Conservation (phyloP, 805 yeast species). For the Hanseniaspora clermontiae region DNA sequence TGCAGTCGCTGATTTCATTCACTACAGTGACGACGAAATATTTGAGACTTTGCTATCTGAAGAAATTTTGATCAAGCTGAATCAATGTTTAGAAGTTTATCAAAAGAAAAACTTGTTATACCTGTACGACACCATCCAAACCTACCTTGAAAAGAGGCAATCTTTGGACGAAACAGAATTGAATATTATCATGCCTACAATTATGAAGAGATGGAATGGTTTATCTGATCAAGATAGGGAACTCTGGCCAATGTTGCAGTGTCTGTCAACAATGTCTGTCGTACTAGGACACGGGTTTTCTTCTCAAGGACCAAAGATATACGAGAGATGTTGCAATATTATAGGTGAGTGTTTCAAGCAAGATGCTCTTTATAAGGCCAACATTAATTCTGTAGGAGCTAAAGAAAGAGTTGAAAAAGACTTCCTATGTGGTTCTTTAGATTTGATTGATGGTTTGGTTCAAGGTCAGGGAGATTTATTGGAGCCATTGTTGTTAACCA, state of each 20-base stretch:
- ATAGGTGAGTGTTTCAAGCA: slow-evolving; percentile 54
- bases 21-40: slow-evolving; percentile 51
- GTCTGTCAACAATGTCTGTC: slow-evolving; percentile 85
- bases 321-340: slow-evolving; percentile 62
- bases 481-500: slow-evolving; percentile 37
- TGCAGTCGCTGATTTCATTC: slow-evolving; percentile 73
- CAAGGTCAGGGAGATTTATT: slow-evolving; percentile 67
- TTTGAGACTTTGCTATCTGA: slow-evolving; percentile 48
- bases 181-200: slow-evolving; percentile 60
- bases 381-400: slow-evolving; percentile 37
- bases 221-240: slow-evolving; percentile 69
- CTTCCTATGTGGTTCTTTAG: slow-evolving; percentile 77
- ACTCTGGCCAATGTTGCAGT: slow-evolving; percentile 84
- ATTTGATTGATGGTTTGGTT: slow-evolving; percentile 79
- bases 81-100: slow-evolving; percentile 60
- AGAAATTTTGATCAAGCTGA: slow-evolving; percentile 57
- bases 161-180: slow-evolving; percentile 46
- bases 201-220: slow-evolving; percentile 67
- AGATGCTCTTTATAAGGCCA: slow-evolving; percentile 48
- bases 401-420: slow-evolving; percentile 72
- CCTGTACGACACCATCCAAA: slow-evolving; percentile 80
- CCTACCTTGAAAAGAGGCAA: slow-evolving; percentile 61
- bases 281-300: slow-evolving; percentile 72
- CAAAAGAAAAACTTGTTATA: slow-evolving; percentile 71
- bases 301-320: slow-evolving; percentile 80